These are phyloP conservation scores for Exophiala dermatitidis DNA, from an alignment of 2,329 filamentous ascomycete species.

Conservation along the genomic window DNA sequence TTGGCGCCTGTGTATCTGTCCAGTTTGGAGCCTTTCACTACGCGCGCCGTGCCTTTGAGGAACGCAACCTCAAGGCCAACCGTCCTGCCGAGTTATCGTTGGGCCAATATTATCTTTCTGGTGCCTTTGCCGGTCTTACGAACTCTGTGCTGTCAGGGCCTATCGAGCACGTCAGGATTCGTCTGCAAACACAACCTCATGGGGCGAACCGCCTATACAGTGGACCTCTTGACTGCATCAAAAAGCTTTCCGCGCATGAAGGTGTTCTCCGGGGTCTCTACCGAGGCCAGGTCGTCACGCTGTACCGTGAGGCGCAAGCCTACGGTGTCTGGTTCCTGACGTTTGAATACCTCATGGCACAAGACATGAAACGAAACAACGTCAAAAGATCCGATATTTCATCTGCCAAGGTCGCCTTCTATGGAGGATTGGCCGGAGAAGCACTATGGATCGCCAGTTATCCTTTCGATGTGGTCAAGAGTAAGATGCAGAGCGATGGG, in stretches of 20 bases:
- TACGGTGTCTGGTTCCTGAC: constrained; percentile 94
- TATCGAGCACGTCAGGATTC: constrained; percentile 94
- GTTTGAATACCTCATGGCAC: constrained; percentile 95
- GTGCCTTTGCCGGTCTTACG: constrained; percentile 84
- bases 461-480: constrained; percentile 96
- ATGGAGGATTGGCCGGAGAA: constrained; percentile 90
- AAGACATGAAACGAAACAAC: constrained; percentile 70
- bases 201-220: constrained; percentile 64
- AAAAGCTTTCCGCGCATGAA: constrained; percentile 65
- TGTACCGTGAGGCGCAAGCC: constrained; percentile 82
- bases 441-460: constrained; percentile 89
- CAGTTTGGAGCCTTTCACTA: constrained; percentile 97
- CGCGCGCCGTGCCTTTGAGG: constrained; percentile 78
- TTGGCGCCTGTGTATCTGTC: constrained; percentile 93
- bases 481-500: constrained; percentile 98
- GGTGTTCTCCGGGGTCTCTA: constrained; percentile 70
- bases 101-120: constrained; percentile 78
- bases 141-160: constrained; percentile 84
- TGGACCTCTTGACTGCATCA: constrained; percentile 84
- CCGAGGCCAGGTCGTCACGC: constrained; percentile 77
- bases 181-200: constrained; percentile 93
- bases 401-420: constrained; percentile 78
- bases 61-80: constrained; percentile 48
- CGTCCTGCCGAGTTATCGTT: constrained; percentile 56
- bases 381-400: constrained; percentile 70